Evolutionary conservation across 768 basidiomycete genomes (phyloP), one percentile per base, ranked within the genome.

Genomic region (Boletales sp.): DNA sequence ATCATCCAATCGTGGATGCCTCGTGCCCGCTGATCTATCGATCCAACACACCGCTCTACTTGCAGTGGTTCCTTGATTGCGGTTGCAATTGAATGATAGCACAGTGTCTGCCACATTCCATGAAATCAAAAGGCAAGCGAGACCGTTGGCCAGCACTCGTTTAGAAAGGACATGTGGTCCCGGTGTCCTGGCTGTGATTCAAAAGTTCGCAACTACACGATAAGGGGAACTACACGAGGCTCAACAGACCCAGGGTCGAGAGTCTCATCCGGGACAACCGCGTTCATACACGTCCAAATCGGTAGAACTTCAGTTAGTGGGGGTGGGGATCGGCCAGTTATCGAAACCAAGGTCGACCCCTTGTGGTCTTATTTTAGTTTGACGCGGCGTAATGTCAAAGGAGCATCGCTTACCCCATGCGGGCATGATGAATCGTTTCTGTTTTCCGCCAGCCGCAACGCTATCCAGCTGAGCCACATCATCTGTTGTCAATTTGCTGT

Each of bases 281-380:
- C 14, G n/a, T 37, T 37, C 36, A 37, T 15, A 40, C 24, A 27
- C 7, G 5, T 27, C 24, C 24, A 27, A 27, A 27, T 27, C 6
- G 24, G 24, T 27, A 27, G 24, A 27, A 27, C 24, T 27, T 27
- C 42, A 34, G 34, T 53, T 48, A 29, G 38, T 50, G 24, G 31
- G 37, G 32, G 42, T 51, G 27, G 47, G 41, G 32, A 35, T 21
- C 14, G 67, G 63, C 85, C 84, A 86, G 60, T 86, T 68, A n/a
- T 83, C 83, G 58, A 87, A 86, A 9, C 84, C 84, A 41, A 86
- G 78, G 41, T 84, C 81, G 47, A 86, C 70, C 43, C 81, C 82
- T 83, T 4, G 24, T 27, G 54, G 44, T 21, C 47, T 42, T 19
- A 34, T 21, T 55, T 58, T 52, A 64, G 57, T 36, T 51, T 31